Conservation (phyloP, 2,329 filamentous ascomycete species). For the Curvularia sp. region DNA sequence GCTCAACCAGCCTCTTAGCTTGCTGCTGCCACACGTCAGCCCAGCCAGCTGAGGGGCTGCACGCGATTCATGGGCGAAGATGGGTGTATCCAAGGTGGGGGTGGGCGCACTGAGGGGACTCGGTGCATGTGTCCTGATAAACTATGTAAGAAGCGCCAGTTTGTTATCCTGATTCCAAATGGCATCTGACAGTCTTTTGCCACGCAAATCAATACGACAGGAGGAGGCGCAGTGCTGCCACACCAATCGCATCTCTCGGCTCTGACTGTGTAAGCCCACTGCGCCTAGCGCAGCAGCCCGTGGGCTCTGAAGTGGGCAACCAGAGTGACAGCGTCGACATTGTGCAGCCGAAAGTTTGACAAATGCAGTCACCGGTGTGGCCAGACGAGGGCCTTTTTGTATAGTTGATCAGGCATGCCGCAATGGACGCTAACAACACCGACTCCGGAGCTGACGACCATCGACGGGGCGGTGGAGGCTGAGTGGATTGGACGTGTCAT, state of each 20-base stretch:
- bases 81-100: not conserved
- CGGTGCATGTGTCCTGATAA: not conserved
- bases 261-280: not conserved
- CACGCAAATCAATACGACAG: not conserved
- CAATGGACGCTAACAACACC: not conserved
- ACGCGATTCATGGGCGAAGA: constrained; percentile 19
- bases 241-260: not conserved
- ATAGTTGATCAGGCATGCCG: not conserved
- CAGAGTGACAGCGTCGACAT: not conserved
- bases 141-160: not conserved
- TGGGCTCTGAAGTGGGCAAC: not conserved
- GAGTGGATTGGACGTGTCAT: constrained; percentile 15
- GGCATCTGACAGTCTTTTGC: not conserved
- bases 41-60: constrained; percentile 21
- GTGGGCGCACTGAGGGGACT: not conserved
- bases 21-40: constrained; percentile 28
- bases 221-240: not conserved
- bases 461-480: constrained; percentile 28
- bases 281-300: not conserved
- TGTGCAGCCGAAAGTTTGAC: not conserved
- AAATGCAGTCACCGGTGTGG: not conserved
- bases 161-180: not conserved
- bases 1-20: not conserved
- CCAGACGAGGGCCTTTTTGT: not conserved
- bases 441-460: constrained; percentile 3